Percentiles rank a stretch among this genome's conserved stretches.
Evolutionary conservation across 2,329 filamentous ascomycete genomes (phyloP).

Genomic region (Ciborinia camelliae): DNA sequence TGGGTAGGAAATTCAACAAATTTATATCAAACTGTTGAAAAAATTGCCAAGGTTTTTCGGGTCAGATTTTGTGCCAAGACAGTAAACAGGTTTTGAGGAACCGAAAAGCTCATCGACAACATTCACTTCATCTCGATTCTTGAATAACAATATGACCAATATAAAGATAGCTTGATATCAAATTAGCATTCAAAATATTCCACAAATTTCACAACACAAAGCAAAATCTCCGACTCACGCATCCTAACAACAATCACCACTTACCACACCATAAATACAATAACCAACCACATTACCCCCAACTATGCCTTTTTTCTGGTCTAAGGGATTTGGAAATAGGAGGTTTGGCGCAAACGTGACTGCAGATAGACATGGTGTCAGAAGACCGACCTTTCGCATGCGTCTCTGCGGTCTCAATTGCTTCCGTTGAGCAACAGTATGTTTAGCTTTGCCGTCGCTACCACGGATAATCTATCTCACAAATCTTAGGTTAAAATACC

Average conservation of each 20-base stretch:
- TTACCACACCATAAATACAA: background rate
- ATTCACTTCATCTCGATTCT: background rate
- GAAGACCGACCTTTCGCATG: slow-evolving; percentile 9
- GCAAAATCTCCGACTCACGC: background rate
- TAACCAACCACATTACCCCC: background rate
- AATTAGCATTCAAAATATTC: background rate
- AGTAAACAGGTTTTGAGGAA: slow-evolving; percentile 15
- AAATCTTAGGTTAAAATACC: background rate
- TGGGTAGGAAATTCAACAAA: too few relatives aligned
- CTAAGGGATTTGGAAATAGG: slow-evolving; percentile 7
- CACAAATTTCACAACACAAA: background rate
- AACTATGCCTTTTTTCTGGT: slow-evolving; percentile 12
- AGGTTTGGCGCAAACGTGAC: slow-evolving; percentile 14
- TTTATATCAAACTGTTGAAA: background rate
- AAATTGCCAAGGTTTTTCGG: background rate
- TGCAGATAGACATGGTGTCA: slow-evolving; percentile 12
- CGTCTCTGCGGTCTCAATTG: slow-evolving; percentile 13
- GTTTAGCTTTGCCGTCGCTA: background rate
- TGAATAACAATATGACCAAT: background rate
- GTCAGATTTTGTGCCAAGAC: slow-evolving; percentile 4
- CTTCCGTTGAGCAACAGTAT: slow-evolving; percentile 4
- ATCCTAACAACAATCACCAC: background rate
- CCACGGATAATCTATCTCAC: background rate
- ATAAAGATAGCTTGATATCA: slow-evolving; percentile 1
- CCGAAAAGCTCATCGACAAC: slow-evolving; percentile 2